A percentile compares a stretch with the other conserved stretches of the same genome.
Conservation (phyloP, 345 rosid species). For the Psidium friedrichsthalianum region DNA sequence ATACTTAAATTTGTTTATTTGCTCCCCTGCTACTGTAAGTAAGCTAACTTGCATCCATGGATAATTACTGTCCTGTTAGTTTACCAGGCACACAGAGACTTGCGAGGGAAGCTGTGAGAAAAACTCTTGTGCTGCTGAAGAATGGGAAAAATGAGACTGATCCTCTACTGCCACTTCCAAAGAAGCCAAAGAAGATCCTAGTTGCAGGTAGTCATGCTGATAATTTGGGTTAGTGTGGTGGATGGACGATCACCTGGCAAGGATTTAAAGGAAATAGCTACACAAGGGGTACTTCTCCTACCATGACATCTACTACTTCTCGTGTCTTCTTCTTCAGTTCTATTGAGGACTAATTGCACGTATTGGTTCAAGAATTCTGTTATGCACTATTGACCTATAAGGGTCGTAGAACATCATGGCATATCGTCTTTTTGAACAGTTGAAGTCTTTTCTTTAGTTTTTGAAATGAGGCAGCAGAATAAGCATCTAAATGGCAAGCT, state of each 20-base stretch:
- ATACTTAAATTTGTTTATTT: background rate
- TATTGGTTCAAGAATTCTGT: background rate
- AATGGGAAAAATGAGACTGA: slow-evolving; percentile 48
- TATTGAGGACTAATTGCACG: background rate
- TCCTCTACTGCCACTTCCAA: slow-evolving; percentile 77
- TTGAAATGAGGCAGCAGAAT: background rate
- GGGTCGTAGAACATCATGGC: background rate
- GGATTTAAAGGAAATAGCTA: slow-evolving; percentile 62
- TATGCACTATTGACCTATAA: background rate
- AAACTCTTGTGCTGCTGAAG: slow-evolving; percentile 88
- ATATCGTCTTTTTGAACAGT: background rate
- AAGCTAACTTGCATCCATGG: background rate
- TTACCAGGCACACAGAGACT: slow-evolving; percentile 70
- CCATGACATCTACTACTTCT: background rate
- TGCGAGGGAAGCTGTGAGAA: slow-evolving; percentile 98
- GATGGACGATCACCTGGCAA: slow-evolving; percentile 95
- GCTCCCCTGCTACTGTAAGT: background rate
- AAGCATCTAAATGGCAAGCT: background rate
- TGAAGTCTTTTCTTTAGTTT: background rate
- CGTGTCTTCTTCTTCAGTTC: background rate
- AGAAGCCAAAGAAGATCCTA: slow-evolving; percentile 62
- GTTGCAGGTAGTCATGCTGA: slow-evolving; percentile 91
- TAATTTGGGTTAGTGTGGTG: slow-evolving; percentile 95
- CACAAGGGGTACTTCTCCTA: slow-evolving; percentile 41
- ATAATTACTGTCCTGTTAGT: background rate